phyloP scores from a whole-genome alignment of 2,329 filamentous ascomycete genomes.

The Venturia carpophila region DNA sequence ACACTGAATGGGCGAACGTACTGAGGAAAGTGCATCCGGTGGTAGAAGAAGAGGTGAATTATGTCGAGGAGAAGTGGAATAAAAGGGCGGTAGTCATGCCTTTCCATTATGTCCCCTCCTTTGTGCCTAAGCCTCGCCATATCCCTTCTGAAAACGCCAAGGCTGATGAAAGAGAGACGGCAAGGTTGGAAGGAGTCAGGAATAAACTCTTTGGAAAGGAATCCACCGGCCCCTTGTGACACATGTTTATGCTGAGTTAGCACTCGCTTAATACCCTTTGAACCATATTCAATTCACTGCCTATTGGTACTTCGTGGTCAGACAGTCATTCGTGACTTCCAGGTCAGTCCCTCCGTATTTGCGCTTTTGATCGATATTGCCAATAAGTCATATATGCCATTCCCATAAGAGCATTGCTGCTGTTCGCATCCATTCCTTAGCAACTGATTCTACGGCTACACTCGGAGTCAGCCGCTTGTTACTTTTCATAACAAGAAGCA shows the following conservation, averaged over 20 bases:
- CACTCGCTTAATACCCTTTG: neutral
- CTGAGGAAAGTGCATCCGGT: neutral
- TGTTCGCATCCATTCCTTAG: neutral
- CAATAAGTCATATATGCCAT: neutral
- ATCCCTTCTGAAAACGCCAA: too few relatives aligned
- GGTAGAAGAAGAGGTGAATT: neutral
- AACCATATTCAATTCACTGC: neutral
- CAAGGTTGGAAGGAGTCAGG: neutral
- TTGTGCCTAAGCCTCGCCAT: neutral
- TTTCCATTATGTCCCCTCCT: neutral
- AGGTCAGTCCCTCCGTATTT: neutral
- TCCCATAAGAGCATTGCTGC: neutral
- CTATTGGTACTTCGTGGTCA: neutral
- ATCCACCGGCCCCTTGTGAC: neutral
- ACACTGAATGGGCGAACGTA: constrained; percentile 5
- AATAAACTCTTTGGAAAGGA: neutral
- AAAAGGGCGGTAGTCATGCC: neutral
- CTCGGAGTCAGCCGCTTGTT: neutral
- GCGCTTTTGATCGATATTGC: neutral
- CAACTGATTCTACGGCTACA: neutral
- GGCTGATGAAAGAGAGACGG: neutral
- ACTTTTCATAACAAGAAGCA: neutral
- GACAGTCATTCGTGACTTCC: neutral
- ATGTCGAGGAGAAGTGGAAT: neutral
- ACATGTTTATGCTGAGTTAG: too few relatives aligned